A percentile compares a stretch with the other conserved stretches of the same genome.
Evolutionary conservation across 2,329 filamentous ascomycete species (phyloP).

Genomic region (Nemania diffusa): DNA sequence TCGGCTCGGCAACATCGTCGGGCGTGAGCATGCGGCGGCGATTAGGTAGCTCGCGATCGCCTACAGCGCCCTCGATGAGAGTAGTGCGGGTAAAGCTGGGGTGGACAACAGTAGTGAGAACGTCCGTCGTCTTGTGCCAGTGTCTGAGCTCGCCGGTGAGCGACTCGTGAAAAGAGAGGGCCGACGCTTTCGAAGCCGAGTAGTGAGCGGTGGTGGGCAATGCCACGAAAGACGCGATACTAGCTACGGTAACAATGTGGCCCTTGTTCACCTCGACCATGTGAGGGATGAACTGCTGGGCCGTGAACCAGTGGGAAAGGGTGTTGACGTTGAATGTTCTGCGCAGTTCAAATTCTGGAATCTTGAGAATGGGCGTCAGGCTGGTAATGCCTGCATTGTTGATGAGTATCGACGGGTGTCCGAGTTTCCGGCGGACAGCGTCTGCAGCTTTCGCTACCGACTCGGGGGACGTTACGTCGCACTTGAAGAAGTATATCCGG

Average conservation of each 20-base stretch:
- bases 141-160: constrained; percentile 36
- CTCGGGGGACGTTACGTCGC: constrained; percentile 34
- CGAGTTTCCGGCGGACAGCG: constrained; percentile 29
- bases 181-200: constrained; percentile 34
- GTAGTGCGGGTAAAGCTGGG: constrained; percentile 35
- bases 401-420: constrained; percentile 37
- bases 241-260: constrained; percentile 36
- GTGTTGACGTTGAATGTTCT: constrained; percentile 35
- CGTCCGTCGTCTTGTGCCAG: constrained; percentile 28
- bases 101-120: constrained; percentile 36
- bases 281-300: constrained; percentile 36
- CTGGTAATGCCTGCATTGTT: constrained; percentile 36
- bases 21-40: constrained; percentile 28
- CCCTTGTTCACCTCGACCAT: constrained; percentile 38
- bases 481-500: constrained; percentile 32
- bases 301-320: constrained; percentile 36
- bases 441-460: constrained; percentile 30
- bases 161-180: constrained; percentile 34
- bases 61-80: constrained; percentile 22
- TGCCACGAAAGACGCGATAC: constrained; percentile 34
- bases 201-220: constrained; percentile 31
- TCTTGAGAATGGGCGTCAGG: constrained; percentile 26
- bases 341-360: constrained; percentile 28
- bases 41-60: constrained; percentile 23
- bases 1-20: constrained; percentile 34